Evolutionary conservation across 164 flowering plant genomes (phyloP).

Genomic region (Vitis labrusca): DNA sequence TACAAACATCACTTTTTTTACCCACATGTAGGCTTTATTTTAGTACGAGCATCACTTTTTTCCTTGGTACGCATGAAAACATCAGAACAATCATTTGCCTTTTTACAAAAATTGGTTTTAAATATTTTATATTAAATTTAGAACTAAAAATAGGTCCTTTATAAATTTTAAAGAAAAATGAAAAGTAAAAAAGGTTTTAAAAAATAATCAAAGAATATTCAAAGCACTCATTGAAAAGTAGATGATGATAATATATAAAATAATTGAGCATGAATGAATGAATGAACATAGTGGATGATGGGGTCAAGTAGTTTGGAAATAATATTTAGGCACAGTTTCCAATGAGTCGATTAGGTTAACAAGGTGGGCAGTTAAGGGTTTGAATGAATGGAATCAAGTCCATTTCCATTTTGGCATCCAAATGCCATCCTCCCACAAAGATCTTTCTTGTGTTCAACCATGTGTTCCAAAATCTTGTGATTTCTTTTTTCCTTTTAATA

Average conservation of each 20-base stretch:
- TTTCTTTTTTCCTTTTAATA: no score
- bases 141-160: no score
- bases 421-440: not conserved
- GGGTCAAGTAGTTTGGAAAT: not conserved
- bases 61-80: not conserved
- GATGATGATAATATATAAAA: not conserved
- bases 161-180: not conserved
- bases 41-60: no score
- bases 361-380: slow-evolving; percentile 8
- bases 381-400: slow-evolving; percentile 11
- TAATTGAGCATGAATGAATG: not conserved
- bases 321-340: slow-evolving; percentile 1
- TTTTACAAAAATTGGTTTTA: not conserved
- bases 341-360: slow-evolving; percentile 14
- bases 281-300: not conserved
- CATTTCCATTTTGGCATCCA: not conserved
- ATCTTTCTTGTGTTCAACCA: not conserved
- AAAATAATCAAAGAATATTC: not conserved
- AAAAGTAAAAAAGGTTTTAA: not conserved
- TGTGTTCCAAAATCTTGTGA: no score
- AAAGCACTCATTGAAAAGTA: not conserved
- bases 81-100: slow-evolving; percentile 6
- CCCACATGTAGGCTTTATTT: no score
- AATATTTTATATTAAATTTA: not conserved
- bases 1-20: no score